A percentile compares a stretch with the other conserved stretches of the same genome.
These are phyloP conservation scores for Stephanodiscus minutulus DNA, from an alignment of 108 stramenopile species.

Conservation along the genomic window DNA sequence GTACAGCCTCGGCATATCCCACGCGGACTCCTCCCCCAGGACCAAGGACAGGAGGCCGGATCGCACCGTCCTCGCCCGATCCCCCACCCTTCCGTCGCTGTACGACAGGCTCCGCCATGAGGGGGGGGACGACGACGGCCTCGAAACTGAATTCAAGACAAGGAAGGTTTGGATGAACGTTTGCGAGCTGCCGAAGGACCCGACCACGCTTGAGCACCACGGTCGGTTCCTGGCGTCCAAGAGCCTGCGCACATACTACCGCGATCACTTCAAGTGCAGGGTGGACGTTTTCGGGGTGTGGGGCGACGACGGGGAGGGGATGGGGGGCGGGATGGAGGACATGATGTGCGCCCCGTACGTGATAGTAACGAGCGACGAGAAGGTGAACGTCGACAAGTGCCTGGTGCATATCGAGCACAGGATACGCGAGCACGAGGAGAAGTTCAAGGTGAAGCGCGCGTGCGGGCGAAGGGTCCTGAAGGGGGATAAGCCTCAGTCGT, in stretches of 20 bases:
- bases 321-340: neutral
- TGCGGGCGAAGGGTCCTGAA: slow-evolving; percentile 20
- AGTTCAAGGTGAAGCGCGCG: slow-evolving; percentile 12
- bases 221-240: slow-evolving; percentile 38
- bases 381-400: slow-evolving; percentile 40
- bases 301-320: neutral
- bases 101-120: neutral
- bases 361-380: slow-evolving; percentile 32
- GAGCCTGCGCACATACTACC: slow-evolving; percentile 23
- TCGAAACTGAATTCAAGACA: neutral
- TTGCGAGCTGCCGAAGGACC: slow-evolving; percentile 38
- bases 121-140: neutral
- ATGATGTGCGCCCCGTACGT: slow-evolving; percentile 41
- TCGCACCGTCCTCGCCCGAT: slow-evolving; percentile 30
- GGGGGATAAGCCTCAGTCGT: neutral
- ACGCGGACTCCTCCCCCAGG: slow-evolving; percentile 34
- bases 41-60: slow-evolving; percentile 31
- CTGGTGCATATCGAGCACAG: slow-evolving; percentile 41
- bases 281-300: slow-evolving; percentile 49
- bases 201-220: slow-evolving; percentile 27
- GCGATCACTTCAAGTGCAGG: slow-evolving; percentile 27
- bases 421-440: slow-evolving; percentile 42
- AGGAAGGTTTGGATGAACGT: slow-evolving; percentile 54
- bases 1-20: slow-evolving; percentile 30
- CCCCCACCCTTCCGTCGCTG: neutral